Base-by-base conservation (phyloP, 2,329 filamentous ascomycete genomes). In the Aspergillus brunneoviolaceus region DNA sequence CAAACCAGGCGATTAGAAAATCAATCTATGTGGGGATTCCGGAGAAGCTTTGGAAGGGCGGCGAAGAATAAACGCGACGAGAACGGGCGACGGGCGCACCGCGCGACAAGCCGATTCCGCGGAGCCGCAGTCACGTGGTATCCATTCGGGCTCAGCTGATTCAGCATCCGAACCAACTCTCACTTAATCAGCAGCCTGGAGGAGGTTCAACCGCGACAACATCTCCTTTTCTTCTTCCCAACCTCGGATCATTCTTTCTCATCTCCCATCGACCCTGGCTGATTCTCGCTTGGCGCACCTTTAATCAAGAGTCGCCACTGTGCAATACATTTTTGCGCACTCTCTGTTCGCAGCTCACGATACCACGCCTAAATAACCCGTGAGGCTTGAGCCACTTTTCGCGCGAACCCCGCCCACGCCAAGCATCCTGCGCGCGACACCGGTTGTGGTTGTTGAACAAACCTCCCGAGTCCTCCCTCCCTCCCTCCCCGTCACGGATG, bases 341-440 rank as follows among this genome's bases (percentile, higher is more conserved):
- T 11, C 7, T 51, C 27, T 11, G 16, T 27, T n/a, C 25, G 35
- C n/a, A 14, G 12, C 27, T 51, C 23, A 27, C 27, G 33, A 47
- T 55, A 31, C 31, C 16, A 39, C 33, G 39, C 25, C 19, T 39
- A 45, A 54, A 33, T 25, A 49, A 35, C 25, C 58, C 27, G 31
- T 39, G 51, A 53, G 19, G 33, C 55, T 29, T 51, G 29, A 56
- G 33, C 47, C 39, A 51, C 31, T 55, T 49, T 54, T 63, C 66
- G 70, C 67, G 67, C 69, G 69, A 35, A 72, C 70, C 70, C 71
- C 70, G 64, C 69, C 66, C 65, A 64, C 63, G 63, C 62, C 64
- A 69, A 67, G 63, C 63, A 62, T 65, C 62, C 55, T 63, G 51
- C 54, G 67, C 70, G 70, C 68, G 65, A 67, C 65, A 68, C 64